Evolutionary conservation across 306 rosid species (phyloP).

Genomic region (Luffa acutangula): DNA sequence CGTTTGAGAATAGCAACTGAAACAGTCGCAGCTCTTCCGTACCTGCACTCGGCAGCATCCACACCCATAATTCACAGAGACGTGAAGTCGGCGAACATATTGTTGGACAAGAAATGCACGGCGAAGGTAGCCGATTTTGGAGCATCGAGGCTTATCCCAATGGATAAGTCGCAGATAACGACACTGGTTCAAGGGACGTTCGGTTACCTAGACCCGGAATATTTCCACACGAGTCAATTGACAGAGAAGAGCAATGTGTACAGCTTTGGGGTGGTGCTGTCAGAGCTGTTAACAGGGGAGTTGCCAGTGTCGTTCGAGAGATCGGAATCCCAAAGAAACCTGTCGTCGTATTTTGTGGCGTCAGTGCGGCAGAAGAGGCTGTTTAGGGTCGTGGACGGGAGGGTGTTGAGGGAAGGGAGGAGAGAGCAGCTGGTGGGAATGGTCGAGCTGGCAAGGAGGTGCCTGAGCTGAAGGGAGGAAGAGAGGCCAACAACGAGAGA

Average conservation of each 20-base stretch:
- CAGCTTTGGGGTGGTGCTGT: conserved; percentile 7
- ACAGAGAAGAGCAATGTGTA: conserved; percentile 12
- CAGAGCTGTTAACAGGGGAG: conserved; percentile 5
- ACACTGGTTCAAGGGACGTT: conserved; percentile 6
- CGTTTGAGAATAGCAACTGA: conserved; percentile 9
- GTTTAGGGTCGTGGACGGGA: not conserved
- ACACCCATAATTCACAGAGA: conserved; percentile 10
- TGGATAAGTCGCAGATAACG: conserved; percentile 2
- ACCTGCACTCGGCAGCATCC: conserved; percentile 7
- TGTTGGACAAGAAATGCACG: conserved; percentile 8
- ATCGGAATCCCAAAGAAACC: not conserved
- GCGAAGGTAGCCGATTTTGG: conserved; percentile 9
- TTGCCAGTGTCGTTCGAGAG: not conserved
- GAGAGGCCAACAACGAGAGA: conserved; percentile 3
- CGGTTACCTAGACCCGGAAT: conserved; percentile 7
- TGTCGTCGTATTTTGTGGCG: conserved; percentile 1
- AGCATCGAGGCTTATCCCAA: conserved; percentile 6
- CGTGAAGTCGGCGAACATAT: conserved; percentile 12
- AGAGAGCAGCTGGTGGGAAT: not conserved
- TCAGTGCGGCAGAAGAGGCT: not conserved
- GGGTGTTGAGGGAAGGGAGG: conserved; percentile 7
- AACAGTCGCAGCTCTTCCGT: not conserved
- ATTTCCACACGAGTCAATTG: not conserved
- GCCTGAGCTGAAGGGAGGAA: not conserved
- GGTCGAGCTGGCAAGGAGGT: not conserved